These are phyloP conservation scores for Penicillium longicatenatum DNA, from an alignment of 495 filamentous ascomycete species.

Conservation along the genomic window DNA sequence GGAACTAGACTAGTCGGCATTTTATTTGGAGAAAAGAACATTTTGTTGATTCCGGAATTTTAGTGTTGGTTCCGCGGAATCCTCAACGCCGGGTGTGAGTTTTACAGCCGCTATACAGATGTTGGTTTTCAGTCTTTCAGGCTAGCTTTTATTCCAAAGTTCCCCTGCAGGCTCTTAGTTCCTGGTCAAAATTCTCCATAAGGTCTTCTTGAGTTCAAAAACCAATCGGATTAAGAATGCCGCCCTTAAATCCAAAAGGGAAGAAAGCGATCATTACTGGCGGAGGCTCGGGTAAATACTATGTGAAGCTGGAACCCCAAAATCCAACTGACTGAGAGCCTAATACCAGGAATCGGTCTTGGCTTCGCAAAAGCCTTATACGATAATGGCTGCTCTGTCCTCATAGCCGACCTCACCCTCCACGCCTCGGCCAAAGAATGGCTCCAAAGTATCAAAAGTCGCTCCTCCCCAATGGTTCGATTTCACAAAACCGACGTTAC, in stretches of 20 bases:
- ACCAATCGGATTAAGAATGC: neutral
- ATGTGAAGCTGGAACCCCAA: neutral
- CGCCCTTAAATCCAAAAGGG: neutral
- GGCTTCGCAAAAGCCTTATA: neutral
- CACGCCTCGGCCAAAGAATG: slow-evolving; percentile 1
- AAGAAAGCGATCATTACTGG: slow-evolving; percentile 1
- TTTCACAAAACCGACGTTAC: neutral
- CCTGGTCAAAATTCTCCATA: no score
- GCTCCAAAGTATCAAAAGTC: neutral
- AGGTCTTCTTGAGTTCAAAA: neutral
- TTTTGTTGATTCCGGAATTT: neutral
- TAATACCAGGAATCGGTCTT: neutral
- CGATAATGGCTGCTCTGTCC: neutral
- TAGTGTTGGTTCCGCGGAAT: neutral
- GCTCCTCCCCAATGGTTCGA: neutral
- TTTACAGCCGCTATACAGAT: no score
- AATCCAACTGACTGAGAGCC: neutral
- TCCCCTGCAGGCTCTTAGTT: no score
- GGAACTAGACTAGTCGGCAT: no score
- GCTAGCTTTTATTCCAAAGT: neutral
- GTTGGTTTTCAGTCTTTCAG: no score
- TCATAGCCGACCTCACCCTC: neutral
- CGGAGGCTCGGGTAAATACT: neutral
- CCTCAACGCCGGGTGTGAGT: neutral
- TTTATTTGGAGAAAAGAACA: no score